Conservation (phyloP, 208 protist species). For the Willaertia magna region DNA sequence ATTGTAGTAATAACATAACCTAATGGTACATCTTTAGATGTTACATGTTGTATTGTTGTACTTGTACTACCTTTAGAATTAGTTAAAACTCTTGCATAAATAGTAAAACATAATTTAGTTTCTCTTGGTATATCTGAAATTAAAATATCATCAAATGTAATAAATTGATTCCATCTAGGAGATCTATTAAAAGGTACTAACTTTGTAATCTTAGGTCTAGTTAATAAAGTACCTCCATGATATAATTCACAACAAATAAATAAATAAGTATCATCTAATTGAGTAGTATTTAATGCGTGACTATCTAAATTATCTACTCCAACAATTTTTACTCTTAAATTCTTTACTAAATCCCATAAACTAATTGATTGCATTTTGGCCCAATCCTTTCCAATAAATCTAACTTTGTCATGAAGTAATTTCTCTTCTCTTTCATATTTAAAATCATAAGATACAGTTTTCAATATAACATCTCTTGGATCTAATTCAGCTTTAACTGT, state of each 20-base stretch:
- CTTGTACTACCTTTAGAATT: not conserved
- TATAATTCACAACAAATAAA: not conserved
- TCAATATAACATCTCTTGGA: not conserved
- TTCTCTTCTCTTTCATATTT: not conserved
- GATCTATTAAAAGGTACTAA: not conserved
- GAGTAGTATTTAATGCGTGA: not conserved
- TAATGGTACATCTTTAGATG: not conserved
- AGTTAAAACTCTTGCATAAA: slow-evolving; percentile 14
- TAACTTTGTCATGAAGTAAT: not conserved
- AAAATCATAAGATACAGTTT: slow-evolving; percentile 3
- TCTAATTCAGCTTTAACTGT: not conserved
- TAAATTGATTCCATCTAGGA: slow-evolving; percentile 24
- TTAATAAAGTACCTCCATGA: not conserved
- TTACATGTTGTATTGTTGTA: not conserved
- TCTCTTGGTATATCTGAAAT: slow-evolving; percentile 41
- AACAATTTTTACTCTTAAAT: not conserved
- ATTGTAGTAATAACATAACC: not conserved
- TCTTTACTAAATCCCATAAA: not conserved
- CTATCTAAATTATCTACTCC: not conserved
- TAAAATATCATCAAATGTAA: slow-evolving; percentile 19
- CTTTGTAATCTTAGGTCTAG: not conserved
- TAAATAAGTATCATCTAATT: not conserved
- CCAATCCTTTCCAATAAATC: not conserved
- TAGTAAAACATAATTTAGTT: slow-evolving; percentile 45
- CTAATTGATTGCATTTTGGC: not conserved